Evolutionary conservation across 768 basidiomycete species (phyloP), one percentile per base, ranked within the genome.

Genomic region (Mycena belliarum): DNA sequence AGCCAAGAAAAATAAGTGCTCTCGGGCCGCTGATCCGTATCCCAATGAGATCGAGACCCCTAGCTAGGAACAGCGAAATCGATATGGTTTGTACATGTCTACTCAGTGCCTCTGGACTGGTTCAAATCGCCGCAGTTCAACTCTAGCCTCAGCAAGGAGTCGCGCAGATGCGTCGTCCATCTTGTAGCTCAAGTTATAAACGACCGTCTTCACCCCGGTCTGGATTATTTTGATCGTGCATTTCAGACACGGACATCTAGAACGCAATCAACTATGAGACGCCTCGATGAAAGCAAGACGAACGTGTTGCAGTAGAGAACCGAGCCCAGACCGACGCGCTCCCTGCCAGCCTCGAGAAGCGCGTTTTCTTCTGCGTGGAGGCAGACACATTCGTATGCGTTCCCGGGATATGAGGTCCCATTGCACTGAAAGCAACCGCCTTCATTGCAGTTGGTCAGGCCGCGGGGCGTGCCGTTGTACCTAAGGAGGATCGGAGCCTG

Each of bases 301-400:
- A 58, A 98, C 95, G 97, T 99, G 68, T 99, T 99, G 81, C 97
- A 99, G 70, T 98, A 99, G 15, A 99, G 69, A n/a, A 92, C 89
- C 3, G 91, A 84, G 48, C 87, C 84, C 49, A 77, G 73, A 6
- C 90, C 91, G n/a, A 96, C 82, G 45, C 97, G 79, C 58, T 98
- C 97, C 55, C 93, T 75, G 18, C 97, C 96, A 2, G 94, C 94
- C 75, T 98, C 96, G 2, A 98, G 73, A 15, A 98, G 77, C 0
- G 96, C 97, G 68, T 98, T 99, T 75, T 99, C 97, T 73, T 99
- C 97, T 0, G 97, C 97, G 70, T 99, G 97, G 11, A 99, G 75
- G 68, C 97, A 99, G 3, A 98, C 77, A 66, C 97, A 99, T 68
- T 93, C 93, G 48, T 85, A 79, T 16, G 84, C 73, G 37, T 82